Base-by-base conservation (phyloP, 2,329 filamentous ascomycete genomes). In the Tolypocladium paradoxum region DNA sequence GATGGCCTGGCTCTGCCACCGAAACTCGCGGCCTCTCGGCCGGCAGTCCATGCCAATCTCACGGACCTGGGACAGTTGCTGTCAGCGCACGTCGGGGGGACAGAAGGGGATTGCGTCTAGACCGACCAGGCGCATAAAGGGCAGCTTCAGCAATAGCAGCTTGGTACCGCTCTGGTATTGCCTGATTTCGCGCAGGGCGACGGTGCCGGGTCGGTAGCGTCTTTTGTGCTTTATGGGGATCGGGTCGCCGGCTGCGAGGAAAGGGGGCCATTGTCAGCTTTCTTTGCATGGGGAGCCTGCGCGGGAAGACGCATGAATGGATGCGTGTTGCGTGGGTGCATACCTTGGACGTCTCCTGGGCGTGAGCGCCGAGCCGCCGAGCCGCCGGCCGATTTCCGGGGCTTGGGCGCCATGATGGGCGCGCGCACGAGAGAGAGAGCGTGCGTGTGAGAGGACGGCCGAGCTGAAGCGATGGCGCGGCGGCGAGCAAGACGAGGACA, bases 1-100 rank as follows among this genome's bases (percentile, higher is more conserved):
- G 64, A 97, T 93, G 50, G 93, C 92, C 63, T 95, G 92, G 52
- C 88, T 95, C 74, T 97, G 93, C 91, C 93, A 99, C 61, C 92
- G 83, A 69, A 97, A 83, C 56, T 88, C 85, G 54, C 83, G 76
- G 55, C 81, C 82, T 36, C 71, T 69, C 5, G 82, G 79, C 20
- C 84, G 82, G 56, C 85, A 76, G 1, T 77, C 72, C 31, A 88
- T 66, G 4, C 86, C 86, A 60, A 90, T 88, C 72, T 90, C 87
- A 69, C 86, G 84, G 53, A 63, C 61, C 56, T 68, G 40, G 20
- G 18, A 16, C 14, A 12, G 16, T 7, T 51, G n/a, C 31, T 35
- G 53, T 60, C 55, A 61, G 57, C 60, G 38, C 52, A 22, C n/a
- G 27, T 31, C 16, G 29, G 22, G 22, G 4, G 24, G 11, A 29